Conservation (phyloP, 441 rosid species). For the Breynia disticha region DNA sequence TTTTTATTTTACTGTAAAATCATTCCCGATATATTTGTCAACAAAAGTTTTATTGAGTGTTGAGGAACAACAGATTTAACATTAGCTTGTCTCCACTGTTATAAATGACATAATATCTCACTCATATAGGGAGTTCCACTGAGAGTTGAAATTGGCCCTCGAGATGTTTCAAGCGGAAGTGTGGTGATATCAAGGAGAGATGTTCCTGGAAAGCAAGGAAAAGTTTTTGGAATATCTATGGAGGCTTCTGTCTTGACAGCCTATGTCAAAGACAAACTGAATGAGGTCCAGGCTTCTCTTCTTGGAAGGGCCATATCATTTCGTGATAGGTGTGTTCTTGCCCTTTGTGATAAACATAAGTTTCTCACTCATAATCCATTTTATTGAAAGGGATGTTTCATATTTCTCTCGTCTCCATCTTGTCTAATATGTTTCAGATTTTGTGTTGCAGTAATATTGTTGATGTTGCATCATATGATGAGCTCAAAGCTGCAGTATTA, state of each 20-base stretch:
- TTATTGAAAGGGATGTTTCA: neutral
- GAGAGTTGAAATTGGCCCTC: constrained; percentile 90
- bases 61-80: neutral
- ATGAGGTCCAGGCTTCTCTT: constrained; percentile 79
- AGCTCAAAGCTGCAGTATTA: constrained; percentile 66
- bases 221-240: constrained; percentile 87
- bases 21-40: no score
- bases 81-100: neutral
- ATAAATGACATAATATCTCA: constrained; percentile 1
- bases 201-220: constrained; percentile 86
- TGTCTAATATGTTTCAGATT: constrained; percentile 1
- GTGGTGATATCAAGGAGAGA: constrained; percentile 90
- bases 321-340: constrained; percentile 51
- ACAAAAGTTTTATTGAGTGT: no score
- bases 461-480: constrained; percentile 75
- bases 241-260: constrained; percentile 56
- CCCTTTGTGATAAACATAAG: no score
- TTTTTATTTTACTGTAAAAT: no score
- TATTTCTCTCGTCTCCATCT: neutral
- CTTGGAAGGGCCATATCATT: constrained; percentile 53
- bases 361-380: neutral
- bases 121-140: constrained; percentile 63
- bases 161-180: constrained; percentile 68
- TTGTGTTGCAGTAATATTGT: constrained; percentile 59
- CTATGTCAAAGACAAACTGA: constrained; percentile 82